These are phyloP conservation scores for Biscogniauxia mediterranea DNA, from an alignment of 2,329 filamentous ascomycete genomes.

Conservation along the genomic window DNA sequence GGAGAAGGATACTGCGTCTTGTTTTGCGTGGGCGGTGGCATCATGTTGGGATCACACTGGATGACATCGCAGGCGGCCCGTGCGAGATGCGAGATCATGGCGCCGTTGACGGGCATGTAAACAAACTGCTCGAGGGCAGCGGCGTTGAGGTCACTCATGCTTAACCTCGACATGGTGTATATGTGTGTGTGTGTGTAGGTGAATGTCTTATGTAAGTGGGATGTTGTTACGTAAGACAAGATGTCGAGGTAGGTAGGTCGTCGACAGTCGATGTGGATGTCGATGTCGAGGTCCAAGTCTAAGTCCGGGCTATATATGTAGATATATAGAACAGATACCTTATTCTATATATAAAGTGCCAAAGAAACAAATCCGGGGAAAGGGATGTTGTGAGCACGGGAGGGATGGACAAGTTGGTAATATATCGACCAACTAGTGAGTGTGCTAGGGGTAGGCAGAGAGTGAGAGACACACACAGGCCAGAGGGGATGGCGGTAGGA, in stretches of 20 bases:
- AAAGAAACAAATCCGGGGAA: conserved; percentile 26
- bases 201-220: background rate
- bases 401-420: conserved; percentile 24
- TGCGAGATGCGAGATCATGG: conserved; percentile 78
- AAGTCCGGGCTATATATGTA: too few species aligned
- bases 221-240: too few species aligned
- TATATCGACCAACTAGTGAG: conserved; percentile 26
- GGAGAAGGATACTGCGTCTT: conserved; percentile 47
- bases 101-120: conserved; percentile 69
- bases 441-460: conserved; percentile 3
- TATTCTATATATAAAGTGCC: conserved; percentile 3
- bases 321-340: too few species aligned
- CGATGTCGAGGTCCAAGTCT: too few species aligned
- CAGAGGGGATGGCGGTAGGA: conserved; percentile 13
- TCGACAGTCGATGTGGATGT: too few species aligned
- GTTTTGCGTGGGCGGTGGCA: conserved; percentile 43
- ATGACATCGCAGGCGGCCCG: conserved; percentile 75
- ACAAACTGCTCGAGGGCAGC: conserved; percentile 78
- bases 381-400: conserved; percentile 1
- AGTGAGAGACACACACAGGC: conserved; percentile 10
- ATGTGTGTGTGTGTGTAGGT: conserved; percentile 26
- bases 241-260: background rate
- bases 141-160: conserved; percentile 62
- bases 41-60: conserved; percentile 66
- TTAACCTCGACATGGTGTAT: conserved; percentile 47